Base-by-base conservation (phyloP, 2,329 filamentous ascomycete species). In the Bipolaris gigantea region DNA sequence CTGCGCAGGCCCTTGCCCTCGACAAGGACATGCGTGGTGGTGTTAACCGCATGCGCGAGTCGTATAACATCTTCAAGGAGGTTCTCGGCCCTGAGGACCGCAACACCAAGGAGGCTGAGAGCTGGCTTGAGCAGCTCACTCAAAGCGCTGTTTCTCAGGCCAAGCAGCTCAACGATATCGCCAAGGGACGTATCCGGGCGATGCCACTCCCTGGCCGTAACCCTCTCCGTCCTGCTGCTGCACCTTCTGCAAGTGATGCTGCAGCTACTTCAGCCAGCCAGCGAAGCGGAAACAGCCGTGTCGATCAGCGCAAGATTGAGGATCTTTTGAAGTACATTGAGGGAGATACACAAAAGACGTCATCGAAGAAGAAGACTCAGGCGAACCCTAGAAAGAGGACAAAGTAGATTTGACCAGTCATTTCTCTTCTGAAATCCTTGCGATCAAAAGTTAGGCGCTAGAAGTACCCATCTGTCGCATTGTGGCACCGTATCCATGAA, bases 61-160 rank as follows among this genome's bases (percentile, higher is more conserved):
- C 92, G 41, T 97, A 92, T 80, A 96, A 89, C 77, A 95, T 97
- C 73, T 99, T 99, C 86, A 85, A 92, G 60, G 80, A 81, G 53
- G 86, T 94, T 69, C 87, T 99, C 5, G 94, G 94, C 25, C 80
- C 92, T 1, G 87, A 96, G 35, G 92, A 97, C 75, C 91, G 92
- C 76, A 97, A 99, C 80, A 99, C 94, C 59, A 97, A 96, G 80
- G 94, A 99, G 75, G 93, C 94, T 2, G 92, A 96, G 79, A 90
- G 85, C 70, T 99, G 94, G 94, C 85, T 97, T 21, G 91, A 96
- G 76, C 92, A 96, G 76, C 84, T 99, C 55, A 97, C 93, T 0
- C 90, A 95, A 75, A 97, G 95, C 68, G 94, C 94, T 40, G 94
- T 99, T 36, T 89, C 86, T 32, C 92, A 97, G 63, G 93, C 92